These are phyloP conservation scores for Zygosaccharomyces sapae DNA, from an alignment of 1,139 yeast species.

Conservation along the genomic window DNA sequence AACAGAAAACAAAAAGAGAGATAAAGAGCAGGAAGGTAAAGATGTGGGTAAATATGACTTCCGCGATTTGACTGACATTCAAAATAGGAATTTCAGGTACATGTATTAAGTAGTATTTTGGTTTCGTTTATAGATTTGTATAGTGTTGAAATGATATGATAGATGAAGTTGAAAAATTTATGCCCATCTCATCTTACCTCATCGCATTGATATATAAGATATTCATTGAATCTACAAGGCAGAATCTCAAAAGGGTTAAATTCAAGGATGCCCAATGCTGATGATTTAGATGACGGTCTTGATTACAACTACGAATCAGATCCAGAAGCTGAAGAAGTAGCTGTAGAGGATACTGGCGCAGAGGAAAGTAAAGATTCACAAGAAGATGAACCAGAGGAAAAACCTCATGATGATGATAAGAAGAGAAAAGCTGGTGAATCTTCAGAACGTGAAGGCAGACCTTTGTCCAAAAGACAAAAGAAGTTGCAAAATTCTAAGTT, in stretches of 20 bases:
- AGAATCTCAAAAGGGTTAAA: not conserved
- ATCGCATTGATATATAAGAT: not conserved
- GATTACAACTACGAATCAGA: slow-evolving; percentile 25
- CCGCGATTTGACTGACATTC: slow-evolving; percentile 63
- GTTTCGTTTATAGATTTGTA: slow-evolving; percentile 10
- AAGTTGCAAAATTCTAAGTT: slow-evolving; percentile 32
- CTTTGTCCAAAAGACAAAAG: slow-evolving; percentile 34
- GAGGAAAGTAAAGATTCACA: slow-evolving; percentile 7
- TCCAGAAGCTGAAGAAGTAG: slow-evolving; percentile 10
- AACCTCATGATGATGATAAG: slow-evolving; percentile 7
- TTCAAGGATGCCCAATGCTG: slow-evolving; percentile 29
- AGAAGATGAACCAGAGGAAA: slow-evolving; percentile 12
- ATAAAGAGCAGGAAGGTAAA: slow-evolving; percentile 34
- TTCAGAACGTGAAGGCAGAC: slow-evolving; percentile 8
- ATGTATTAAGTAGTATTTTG: slow-evolving; percentile 21
- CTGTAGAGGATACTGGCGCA: slow-evolving; percentile 9
- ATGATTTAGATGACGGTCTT: slow-evolving; percentile 36
- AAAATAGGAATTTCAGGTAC: slow-evolving; percentile 62
- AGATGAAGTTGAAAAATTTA: slow-evolving; percentile 6
- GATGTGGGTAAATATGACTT: slow-evolving; percentile 42
- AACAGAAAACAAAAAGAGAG: slow-evolving; percentile 44
- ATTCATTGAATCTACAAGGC: not conserved
- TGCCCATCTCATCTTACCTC: slow-evolving; percentile 12
- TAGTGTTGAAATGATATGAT: not conserved
- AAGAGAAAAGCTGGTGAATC: not conserved